Conservation (phyloP, 2,329 filamentous ascomycete species). For the Phyllosticta capitalensis region DNA sequence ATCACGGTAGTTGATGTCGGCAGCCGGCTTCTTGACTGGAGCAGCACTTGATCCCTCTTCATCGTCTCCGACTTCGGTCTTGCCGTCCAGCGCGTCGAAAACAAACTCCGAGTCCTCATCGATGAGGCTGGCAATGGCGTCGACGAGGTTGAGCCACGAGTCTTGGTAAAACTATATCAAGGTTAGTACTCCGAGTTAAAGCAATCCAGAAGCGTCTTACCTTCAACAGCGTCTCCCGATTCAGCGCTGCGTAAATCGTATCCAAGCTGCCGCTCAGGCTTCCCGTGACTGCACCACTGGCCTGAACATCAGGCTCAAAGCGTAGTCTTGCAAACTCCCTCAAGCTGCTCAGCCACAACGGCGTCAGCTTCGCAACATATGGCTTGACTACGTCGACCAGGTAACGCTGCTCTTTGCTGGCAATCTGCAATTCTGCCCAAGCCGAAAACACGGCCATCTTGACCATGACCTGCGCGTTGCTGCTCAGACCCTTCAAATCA, state of each 20-base stretch:
- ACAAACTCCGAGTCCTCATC: slow-evolving; percentile 97
- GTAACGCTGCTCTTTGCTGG: slow-evolving; percentile 85
- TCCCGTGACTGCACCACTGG: slow-evolving; percentile 64
- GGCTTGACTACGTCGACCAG: slow-evolving; percentile 80
- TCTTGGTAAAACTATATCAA: slow-evolving; percentile 74
- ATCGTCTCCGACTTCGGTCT: slow-evolving; percentile 33
- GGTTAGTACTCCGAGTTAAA: slow-evolving; percentile 11
- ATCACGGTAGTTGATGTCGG: slow-evolving; percentile 91
- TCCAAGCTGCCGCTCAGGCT: slow-evolving; percentile 79
- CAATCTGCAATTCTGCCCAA: slow-evolving; percentile 94
- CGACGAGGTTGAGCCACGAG: slow-evolving; percentile 90
- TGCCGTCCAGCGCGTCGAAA: slow-evolving; percentile 91
- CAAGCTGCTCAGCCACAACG: slow-evolving; percentile 86
- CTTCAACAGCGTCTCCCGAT: slow-evolving; percentile 81
- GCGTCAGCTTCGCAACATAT: slow-evolving; percentile 80
- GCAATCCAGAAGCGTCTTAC: slow-evolving; percentile 23
- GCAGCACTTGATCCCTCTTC: slow-evolving; percentile 9
- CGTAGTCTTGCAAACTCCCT: slow-evolving; percentile 86
- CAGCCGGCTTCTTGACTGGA: slow-evolving; percentile 21
- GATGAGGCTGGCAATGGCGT: slow-evolving; percentile 93
- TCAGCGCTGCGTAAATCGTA: slow-evolving; percentile 88
- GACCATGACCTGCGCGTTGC: slow-evolving; percentile 96
- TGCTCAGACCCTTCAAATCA: slow-evolving; percentile 83
- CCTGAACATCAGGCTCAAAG: slow-evolving; percentile 96
- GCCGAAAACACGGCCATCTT: slow-evolving; percentile 95